phyloP scores from a whole-genome alignment of 306 rosid genomes.

The Chamaecrista fasciculata region DNA sequence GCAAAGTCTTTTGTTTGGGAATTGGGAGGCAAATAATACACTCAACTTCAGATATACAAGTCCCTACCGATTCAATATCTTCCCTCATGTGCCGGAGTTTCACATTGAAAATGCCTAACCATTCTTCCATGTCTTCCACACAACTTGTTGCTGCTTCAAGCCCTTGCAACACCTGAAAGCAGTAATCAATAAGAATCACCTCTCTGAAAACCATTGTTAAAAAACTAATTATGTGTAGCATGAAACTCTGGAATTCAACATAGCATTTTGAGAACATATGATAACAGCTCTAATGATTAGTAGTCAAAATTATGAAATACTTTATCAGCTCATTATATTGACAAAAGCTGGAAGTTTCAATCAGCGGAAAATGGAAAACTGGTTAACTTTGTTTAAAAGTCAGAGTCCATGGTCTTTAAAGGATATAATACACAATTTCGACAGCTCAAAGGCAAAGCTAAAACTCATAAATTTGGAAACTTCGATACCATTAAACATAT shows the following conservation, averaged over 20 bases:
- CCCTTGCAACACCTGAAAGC: conserved; percentile 79
- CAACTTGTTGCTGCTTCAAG: conserved; percentile 76
- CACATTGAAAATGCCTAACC: conserved; percentile 87
- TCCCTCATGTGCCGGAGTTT: conserved; percentile 99
- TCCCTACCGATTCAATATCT: conserved; percentile 91
- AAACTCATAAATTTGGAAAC: too few species aligned
- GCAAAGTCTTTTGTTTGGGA: conserved; percentile 24
- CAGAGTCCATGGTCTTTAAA: conserved; percentile 21
- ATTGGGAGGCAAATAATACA: conserved; percentile 26
- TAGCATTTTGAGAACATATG: neutral
- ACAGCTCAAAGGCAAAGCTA: too few species aligned
- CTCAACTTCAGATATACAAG: conserved; percentile 18
- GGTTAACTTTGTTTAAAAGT: neutral
- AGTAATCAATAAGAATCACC: conserved; percentile 18
- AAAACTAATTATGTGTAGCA: neutral
- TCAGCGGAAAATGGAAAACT: conserved; percentile 12
- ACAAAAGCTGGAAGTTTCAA: conserved; percentile 13
- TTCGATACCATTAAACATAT: conserved; percentile 14
- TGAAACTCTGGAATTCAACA: neutral
- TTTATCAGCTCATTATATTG: neutral
- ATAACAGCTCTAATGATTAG: conserved; percentile 17
- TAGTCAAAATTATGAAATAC: conserved; percentile 14
- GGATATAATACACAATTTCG: neutral
- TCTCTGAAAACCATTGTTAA: neutral
- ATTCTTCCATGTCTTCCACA: conserved; percentile 98